These are phyloP conservation scores for Xylaria sp. DNA, from an alignment of 2,329 filamentous ascomycete species.

Conservation along the genomic window DNA sequence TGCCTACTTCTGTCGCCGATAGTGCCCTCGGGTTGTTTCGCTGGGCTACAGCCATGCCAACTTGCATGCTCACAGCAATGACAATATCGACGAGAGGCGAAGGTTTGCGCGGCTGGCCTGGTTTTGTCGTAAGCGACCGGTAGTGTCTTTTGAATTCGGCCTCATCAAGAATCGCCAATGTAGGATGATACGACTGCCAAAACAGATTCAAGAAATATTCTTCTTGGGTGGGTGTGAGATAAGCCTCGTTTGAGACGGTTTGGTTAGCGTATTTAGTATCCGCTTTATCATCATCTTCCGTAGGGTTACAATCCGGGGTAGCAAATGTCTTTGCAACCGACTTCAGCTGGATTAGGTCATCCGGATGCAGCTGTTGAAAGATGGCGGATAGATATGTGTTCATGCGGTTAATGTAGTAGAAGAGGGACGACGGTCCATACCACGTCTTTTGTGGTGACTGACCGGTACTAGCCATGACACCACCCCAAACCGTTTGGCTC, in stretches of 20 bases:
- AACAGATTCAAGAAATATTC: conserved; percentile 60
- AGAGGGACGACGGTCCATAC: conserved; percentile 57
- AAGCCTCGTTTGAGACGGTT: conserved; percentile 40
- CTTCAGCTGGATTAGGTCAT: conserved; percentile 49
- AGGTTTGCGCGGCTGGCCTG: conserved; percentile 50
- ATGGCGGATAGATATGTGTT: conserved; percentile 51
- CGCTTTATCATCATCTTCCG: conserved; percentile 36
- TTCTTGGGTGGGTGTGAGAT: conserved; percentile 56
- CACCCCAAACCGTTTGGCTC: conserved; percentile 48
- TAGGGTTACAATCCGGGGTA: conserved; percentile 39
- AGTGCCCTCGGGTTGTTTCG: conserved; percentile 34
- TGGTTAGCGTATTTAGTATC: conserved; percentile 32
- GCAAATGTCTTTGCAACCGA: conserved; percentile 41
- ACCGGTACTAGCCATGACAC: conserved; percentile 52
- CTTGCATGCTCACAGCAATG: conserved; percentile 63
- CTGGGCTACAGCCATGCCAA: conserved; percentile 51
- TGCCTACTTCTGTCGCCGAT: conserved; percentile 38
- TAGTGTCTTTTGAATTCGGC: conserved; percentile 58
- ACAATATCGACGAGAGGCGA: conserved; percentile 65
- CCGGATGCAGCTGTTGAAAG: conserved; percentile 50
- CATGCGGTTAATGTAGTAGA: conserved; percentile 57
- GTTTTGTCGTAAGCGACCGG: conserved; percentile 54
- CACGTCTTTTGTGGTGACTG: conserved; percentile 52
- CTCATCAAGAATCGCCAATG: conserved; percentile 58
- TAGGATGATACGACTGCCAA: conserved; percentile 59